Base-by-base conservation (phyloP, 768 basidiomycete species). In the Lepiota venenata region DNA sequence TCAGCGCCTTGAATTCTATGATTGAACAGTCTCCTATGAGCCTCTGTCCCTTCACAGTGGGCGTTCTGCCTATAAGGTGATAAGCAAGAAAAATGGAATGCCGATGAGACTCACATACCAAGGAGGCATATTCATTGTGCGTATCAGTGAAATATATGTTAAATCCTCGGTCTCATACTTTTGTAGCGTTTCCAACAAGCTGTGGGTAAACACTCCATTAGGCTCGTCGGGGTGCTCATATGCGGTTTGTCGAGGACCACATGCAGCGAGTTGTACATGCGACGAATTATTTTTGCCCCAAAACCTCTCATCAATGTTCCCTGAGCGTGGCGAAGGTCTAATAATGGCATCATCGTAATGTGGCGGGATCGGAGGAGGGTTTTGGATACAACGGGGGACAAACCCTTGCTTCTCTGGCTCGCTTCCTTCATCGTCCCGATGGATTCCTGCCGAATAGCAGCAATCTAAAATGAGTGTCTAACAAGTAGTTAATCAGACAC, bases 381-480 rank as follows among this genome's bases (percentile, higher is more conserved):
- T 60, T 11, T 46, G 21, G 8, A 70, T 61, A 22, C 57, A 60
- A 21, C 71, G 67, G 16, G 63, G 50, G n/a, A 62, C 54, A 38
- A 59, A 62, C 8, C 47, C 49, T 1, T 56, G 47, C 35, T 39
- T 37, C 6, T 15, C 55, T 11, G n/a, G 41, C 25, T 48, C 22
- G 16, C 22, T 16, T 1, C 29, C 29, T 16, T 51, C 40, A 2
- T 44, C 37, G 22, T 47, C 25, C 10, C 75, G 68, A 11, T 64
- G 69, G 7, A 71, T 64, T 0, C 74, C 72, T 1, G 64, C 73
- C 4, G 78, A 74, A 57, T 69, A 64, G 58, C 78, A 79, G 44
- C 78, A 78, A 51, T 78, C 78, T 3, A 79, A 63, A 42, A 79
- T 73, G 12, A 79, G 60, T 10, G 72, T 76, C 78, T 79, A 49